A percentile compares a stretch with the other conserved stretches of the same genome.
Conservation (phyloP, 257 asterid species). For the Solanum chmielewskii region DNA sequence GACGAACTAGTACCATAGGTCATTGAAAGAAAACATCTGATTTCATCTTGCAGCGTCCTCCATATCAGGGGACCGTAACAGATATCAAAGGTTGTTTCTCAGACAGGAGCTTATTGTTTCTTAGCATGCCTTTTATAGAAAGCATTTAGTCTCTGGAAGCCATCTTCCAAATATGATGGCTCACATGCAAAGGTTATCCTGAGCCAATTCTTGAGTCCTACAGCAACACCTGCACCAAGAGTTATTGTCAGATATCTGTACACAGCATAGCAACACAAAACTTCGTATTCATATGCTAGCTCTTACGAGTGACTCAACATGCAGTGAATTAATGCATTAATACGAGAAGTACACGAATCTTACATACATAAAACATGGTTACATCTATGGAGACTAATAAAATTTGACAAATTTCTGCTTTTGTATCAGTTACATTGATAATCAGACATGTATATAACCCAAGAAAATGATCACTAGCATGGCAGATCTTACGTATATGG, state of each 20-base stretch:
- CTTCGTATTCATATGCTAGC: not conserved
- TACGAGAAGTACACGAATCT: not conserved
- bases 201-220: conserved; percentile 76
- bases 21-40: too few relatives aligned
- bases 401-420: not conserved
- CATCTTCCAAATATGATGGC: conserved; percentile 56
- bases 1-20: too few relatives aligned
- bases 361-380: not conserved
- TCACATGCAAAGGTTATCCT: conserved; percentile 65
- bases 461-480: not conserved
- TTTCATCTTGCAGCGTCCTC: too few relatives aligned
- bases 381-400: not conserved
- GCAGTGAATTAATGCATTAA: too few relatives aligned
- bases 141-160: conserved; percentile 45
- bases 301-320: not conserved
- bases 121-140: conserved; percentile 54
- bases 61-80: not conserved
- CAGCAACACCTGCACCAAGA: conserved; percentile 41
- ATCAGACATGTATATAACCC: not conserved
- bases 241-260: not conserved
- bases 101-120: conserved; percentile 30
- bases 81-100: not conserved
- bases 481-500: not conserved
- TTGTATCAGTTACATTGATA: not conserved
- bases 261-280: not conserved